A percentile compares a stretch with the other conserved stretches of the same genome.
Evolutionary conservation across 2,329 filamentous ascomycete genomes (phyloP).

Genomic region (Epichloe uncinata): DNA sequence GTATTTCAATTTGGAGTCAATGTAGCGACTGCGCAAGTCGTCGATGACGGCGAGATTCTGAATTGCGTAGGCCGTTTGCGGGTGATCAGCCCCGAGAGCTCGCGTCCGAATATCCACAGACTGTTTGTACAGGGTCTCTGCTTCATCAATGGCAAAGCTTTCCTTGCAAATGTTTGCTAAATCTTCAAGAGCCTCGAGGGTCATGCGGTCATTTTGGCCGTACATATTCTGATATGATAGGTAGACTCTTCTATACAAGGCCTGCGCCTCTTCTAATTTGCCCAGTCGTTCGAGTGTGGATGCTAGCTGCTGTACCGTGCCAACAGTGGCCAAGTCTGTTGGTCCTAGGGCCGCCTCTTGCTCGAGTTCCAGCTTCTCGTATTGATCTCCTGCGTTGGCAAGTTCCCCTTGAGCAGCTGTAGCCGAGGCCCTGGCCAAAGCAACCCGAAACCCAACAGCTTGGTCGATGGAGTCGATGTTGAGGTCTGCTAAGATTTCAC

Average conservation of each 20-base stretch:
- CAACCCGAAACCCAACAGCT: conserved; percentile 12
- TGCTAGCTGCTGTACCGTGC: conserved; percentile 14
- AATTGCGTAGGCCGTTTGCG: conserved; percentile 12
- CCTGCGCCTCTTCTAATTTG: conserved; percentile 13
- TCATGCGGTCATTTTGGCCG: conserved; percentile 14
- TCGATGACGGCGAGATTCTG: conserved; percentile 16
- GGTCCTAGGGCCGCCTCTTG: conserved; percentile 13
- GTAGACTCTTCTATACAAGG: conserved; percentile 13
- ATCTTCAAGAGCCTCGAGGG: conserved; percentile 15
- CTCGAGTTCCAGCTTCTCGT: conserved; percentile 11
- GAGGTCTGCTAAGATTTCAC: conserved; percentile 10
- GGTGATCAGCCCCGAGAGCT: conserved; percentile 12
- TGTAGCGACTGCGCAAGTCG: conserved; percentile 11
- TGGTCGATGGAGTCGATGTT: conserved; percentile 12
- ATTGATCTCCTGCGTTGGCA: conserved; percentile 10
- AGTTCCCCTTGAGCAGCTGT: conserved; percentile 11
- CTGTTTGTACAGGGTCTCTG: conserved; percentile 14
- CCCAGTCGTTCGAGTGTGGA: conserved; percentile 11
- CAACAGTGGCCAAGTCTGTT: conserved; percentile 12
- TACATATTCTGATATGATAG: conserved; percentile 15
- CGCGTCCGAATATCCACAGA: conserved; percentile 13
- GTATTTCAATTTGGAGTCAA: conserved; percentile 11
- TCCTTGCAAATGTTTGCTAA: conserved; percentile 13
- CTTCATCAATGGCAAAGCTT: conserved; percentile 15
- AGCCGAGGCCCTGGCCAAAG: conserved; percentile 12